Percentiles rank a stretch among this genome's conserved stretches.
These are phyloP conservation scores for Mrakia blollopis DNA, from an alignment of 768 basidiomycete species.

Conservation along the genomic window DNA sequence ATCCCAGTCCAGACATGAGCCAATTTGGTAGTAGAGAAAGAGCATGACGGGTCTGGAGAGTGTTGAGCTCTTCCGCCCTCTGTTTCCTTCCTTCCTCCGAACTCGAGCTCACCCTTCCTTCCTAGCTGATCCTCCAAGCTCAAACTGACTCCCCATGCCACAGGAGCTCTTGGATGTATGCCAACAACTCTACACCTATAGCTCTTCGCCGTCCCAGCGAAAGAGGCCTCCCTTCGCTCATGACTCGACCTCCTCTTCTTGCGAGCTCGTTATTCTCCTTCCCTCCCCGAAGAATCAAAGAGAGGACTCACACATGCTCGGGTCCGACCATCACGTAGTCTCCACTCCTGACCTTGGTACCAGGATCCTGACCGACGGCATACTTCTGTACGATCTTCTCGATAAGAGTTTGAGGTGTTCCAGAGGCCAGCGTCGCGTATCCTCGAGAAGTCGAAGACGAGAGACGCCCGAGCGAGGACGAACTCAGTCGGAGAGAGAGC, in stretches of 20 bases:
- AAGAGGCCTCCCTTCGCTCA: neutral
- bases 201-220: neutral
- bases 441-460: neutral
- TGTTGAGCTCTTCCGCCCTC: too few relatives aligned
- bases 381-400: conserved; percentile 98
- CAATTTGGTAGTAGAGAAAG: neutral
- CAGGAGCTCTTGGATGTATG: neutral
- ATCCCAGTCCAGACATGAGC: neutral
- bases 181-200: neutral
- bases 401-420: conserved; percentile 69
- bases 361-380: conserved; percentile 69
- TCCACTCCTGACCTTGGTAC: conserved; percentile 78
- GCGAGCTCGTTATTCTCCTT: neutral
- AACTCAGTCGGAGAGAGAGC: conserved; percentile 4
- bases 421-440: conserved; percentile 26
- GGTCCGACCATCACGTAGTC: conserved; percentile 99
- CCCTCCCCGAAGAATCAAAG: neutral
- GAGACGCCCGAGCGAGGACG: neutral
- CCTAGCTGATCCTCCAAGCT: neutral
- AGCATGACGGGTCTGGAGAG: neutral
- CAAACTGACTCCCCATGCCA: neutral
- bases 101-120: neutral
- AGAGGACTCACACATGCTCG: conserved; percentile 63
- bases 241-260: neutral
- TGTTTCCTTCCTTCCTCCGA: neutral